These are phyloP conservation scores for Phoenix roebelenii DNA, from an alignment of 176 grass and related monocot species.

Conservation along the genomic window DNA sequence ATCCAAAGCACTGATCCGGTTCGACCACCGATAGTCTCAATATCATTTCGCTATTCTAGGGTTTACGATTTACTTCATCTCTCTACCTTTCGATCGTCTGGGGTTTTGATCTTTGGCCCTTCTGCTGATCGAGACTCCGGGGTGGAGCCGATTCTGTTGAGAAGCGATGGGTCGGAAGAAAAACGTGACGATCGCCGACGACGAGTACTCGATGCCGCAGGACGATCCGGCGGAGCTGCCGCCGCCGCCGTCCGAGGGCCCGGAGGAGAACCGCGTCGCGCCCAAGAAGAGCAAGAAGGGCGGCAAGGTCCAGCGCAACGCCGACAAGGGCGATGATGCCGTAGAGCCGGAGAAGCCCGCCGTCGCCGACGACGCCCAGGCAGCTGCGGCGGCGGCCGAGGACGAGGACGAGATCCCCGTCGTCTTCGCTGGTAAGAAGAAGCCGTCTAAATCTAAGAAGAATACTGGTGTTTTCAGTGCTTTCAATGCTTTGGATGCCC, in stretches of 20 bases:
- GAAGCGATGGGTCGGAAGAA: slow-evolving; percentile 86
- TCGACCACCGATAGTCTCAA: too few species aligned
- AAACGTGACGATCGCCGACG: slow-evolving; percentile 73
- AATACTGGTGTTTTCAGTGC: slow-evolving; percentile 25
- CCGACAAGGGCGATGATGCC: slow-evolving; percentile 18
- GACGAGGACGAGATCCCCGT: slow-evolving; percentile 42
- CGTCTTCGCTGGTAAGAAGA: slow-evolving; percentile 89
- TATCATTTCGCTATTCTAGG: too few species aligned
- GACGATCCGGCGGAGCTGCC: slow-evolving; percentile 33
- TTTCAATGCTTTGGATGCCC: slow-evolving; percentile 44
- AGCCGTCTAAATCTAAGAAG: slow-evolving; percentile 64
- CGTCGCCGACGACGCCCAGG: slow-evolving; percentile 10
- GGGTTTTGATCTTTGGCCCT: background rate
- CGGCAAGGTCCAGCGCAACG: slow-evolving; percentile 29
- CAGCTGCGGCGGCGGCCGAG: background rate
- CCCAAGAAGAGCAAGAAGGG: slow-evolving; percentile 74
- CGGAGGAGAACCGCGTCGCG: slow-evolving; percentile 34
- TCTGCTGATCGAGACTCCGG: background rate
- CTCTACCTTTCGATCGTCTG: background rate
- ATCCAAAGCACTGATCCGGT: too few species aligned
- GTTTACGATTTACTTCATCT: too few species aligned
- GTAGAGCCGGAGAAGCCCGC: slow-evolving; percentile 35
- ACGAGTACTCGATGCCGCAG: slow-evolving; percentile 77
- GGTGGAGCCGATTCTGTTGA: background rate
- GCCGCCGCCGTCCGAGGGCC: slow-evolving; percentile 13